Base-by-base conservation (phyloP, 2,329 filamentous ascomycete species). In the Neoascochyta sp. region DNA sequence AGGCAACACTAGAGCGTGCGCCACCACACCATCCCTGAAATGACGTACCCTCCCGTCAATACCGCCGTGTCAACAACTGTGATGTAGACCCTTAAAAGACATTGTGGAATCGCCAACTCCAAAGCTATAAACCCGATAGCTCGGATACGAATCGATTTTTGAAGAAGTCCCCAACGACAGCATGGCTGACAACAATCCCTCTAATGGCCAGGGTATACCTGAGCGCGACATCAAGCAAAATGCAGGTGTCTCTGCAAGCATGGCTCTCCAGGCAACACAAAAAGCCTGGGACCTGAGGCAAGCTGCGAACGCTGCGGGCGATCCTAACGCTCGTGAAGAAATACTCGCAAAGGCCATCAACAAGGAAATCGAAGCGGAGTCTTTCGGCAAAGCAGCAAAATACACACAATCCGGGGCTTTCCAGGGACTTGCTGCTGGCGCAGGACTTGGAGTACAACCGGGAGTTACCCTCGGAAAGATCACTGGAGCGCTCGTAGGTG, bases 291-390 rank as follows among this genome's bases (percentile, higher is more conserved):
- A 65, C 3, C 29, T 63, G n/a, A 49, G 57, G 23, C 60, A 65
- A 46, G 62, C 62, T 23, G 62, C 62, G 14, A 55, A 60, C 28
- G 62, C 47, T n/a, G 60, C 61, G 3, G 60, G 54, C 14, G 60
- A 65, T 31, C 51, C 62, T 7, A 39, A 63, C 25, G 62, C 56
- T 25, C 53, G 62, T 29, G 57, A 65, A 45, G 51, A 62, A 31
- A 59, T 62, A 10, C 52, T 64, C 7, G 60, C 57, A 3, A 59
- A 63, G 41, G 62, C 62, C 12, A 52, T 65, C 39, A 60, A 64
- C 37, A 63, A 62, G 31, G 58, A 63, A 24, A 63, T 65, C 22
- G 61, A 65, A 41, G 62, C 62, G 2, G 62, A 64, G 27, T 63
- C 59, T 0, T 64, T 65, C 28, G 62, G 62, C 17, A 65, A 65